Evolutionary conservation across 139 green algal species (phyloP), one percentile per base, ranked within the genome.

Genomic region (Haematococcus sp.): DNA sequence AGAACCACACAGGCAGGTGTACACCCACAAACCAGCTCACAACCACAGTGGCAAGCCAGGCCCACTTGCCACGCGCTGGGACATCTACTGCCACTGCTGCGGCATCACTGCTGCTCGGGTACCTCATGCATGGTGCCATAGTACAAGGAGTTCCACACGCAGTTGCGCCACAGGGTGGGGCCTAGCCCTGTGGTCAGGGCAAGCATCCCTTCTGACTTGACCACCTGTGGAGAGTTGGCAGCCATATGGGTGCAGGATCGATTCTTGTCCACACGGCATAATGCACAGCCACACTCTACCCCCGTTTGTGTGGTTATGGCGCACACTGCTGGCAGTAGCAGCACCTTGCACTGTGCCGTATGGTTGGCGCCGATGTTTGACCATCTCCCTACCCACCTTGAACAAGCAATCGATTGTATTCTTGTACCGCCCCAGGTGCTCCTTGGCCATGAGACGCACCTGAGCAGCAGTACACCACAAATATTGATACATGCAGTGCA

Each of bases 401-500:
- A 3, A 4, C 25, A 86, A 44, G 84, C 80, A 89, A 73, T 89
- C 75, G 54, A 68, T 27, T 27, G 71, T 86, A 75, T 89, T 86
- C 15, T 40, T 43, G 73, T 89, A 89, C 22, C 78, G 68, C 2
- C 84, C 84, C 34, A 89, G 80, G 64, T 89, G 84, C 75, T 86
- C 84, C 73, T 84, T 83, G 20, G 80, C 84, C 84, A 89, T 89
- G 27, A 89, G 33, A 2, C 84, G 80, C 20, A 89, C 84, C 80
- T 89, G 71, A 63, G 46, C 19, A 63, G 25, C 46, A 63, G 43
- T 11, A 32, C 33, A 55, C 33, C 32, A 3, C 35, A 56, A 56
- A 16, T 13, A 25, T 34, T 7, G 17, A 27, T 64, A 28, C 28
- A 61, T 7, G 40, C 40, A 61, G 7, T 28, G 17, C 54, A 61